Evolutionary conservation across 441 rosid genomes (phyloP), one percentile per base, ranked within the genome.

Genomic region (Erodium texanum): DNA sequence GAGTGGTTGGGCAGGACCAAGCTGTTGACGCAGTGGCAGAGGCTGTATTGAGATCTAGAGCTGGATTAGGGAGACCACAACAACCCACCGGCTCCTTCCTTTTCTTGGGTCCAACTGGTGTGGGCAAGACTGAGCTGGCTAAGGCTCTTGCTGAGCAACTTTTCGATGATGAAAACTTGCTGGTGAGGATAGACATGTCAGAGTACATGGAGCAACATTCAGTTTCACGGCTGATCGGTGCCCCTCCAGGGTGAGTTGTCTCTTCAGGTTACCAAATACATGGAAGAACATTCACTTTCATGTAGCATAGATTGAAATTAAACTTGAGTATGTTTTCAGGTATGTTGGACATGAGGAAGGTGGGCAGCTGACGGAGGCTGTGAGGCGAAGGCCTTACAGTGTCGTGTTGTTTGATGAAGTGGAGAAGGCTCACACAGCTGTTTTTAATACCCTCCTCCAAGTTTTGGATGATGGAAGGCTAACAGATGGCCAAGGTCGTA

Each of bases 141-240:
- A 93, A 93, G 80, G 96, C 98, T 15, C 87, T 93, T 0, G 98
- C 98, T 0, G 98, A 93, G 75, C 97, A 93, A 70, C 91, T 93
- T 23, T 93, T 93, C 67, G 98, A 93, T 65, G 88, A 90, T 0
- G 96, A 93, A 36, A 93, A 90, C 38, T 84, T 83, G 12, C 62
- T 93, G 23, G 84, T 93, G 16, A 86, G 98, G 29, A 88, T 93
- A 5, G 98, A 93, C 73, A 90, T 93, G 98, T 93, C 98, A 0
- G 98, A 93, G 73, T 90, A 93, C 15, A 90, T 89, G 97, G 98
- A 90, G 72, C 98, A 90, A 36, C 97, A 93, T 66, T 90, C 97
- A 0, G 93, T 93, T 14, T 80, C 98, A 2, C 84, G 98, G 20
- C 82, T 90, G 24, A 90, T 93, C 0, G 98, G 98, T 1, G 98